Evolutionary conservation across 108 stramenopile genomes (phyloP).

Genomic region (Mayamaea pseudoterrestris): DNA sequence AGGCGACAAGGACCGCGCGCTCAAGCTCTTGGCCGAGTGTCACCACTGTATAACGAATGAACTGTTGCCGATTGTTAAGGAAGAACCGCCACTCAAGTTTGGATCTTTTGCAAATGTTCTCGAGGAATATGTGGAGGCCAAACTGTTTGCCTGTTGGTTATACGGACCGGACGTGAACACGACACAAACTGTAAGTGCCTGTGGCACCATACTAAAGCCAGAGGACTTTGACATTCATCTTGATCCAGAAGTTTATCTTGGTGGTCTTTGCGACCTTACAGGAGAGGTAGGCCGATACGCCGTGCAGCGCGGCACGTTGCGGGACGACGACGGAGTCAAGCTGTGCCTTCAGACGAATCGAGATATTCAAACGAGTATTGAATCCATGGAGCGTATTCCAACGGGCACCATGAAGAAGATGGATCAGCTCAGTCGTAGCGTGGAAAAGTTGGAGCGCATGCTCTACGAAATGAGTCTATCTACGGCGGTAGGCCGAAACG

Average conservation of each 20-base stretch:
- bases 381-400: constrained; percentile 36
- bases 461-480: constrained; percentile 76
- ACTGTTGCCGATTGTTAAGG: constrained; percentile 55
- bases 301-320: constrained; percentile 70
- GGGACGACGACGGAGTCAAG: constrained; percentile 62
- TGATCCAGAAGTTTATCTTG: constrained; percentile 77
- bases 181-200: constrained; percentile 1
- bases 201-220: constrained; percentile 27
- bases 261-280: constrained; percentile 91
- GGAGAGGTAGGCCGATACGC: constrained; percentile 93
- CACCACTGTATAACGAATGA: constrained; percentile 47
- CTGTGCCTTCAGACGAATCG: constrained; percentile 53
- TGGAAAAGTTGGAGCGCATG: constrained; percentile 72
- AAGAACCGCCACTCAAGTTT: constrained; percentile 64
- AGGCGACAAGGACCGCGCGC: constrained; percentile 37
- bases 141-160: constrained; percentile 83
- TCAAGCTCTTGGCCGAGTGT: constrained; percentile 42
- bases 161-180: constrained; percentile 15
- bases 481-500: constrained; percentile 45
- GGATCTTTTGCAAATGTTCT: constrained; percentile 65
- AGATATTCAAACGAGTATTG: constrained; percentile 30
- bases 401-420: constrained; percentile 48
- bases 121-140: constrained; percentile 91
- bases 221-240: constrained; percentile 41
- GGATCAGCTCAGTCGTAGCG: constrained; percentile 31